Conservation (phyloP, 2,329 filamentous ascomycete species). For the Aspergillus transmontanensis region DNA sequence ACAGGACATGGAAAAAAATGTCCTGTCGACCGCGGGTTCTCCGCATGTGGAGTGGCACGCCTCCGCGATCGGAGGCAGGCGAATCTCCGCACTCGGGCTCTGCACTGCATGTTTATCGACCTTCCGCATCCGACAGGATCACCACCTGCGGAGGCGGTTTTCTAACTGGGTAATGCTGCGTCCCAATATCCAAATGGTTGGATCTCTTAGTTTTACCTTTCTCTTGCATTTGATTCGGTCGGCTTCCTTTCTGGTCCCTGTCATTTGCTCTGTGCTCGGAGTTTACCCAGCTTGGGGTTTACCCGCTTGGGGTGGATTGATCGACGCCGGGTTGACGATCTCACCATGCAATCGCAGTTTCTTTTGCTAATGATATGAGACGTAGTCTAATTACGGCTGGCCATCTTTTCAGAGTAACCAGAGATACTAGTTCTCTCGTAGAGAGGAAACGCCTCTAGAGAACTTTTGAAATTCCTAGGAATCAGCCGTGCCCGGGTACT, state of each 20-base stretch:
- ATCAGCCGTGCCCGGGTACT: neutral
- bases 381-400: neutral
- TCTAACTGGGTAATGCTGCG: neutral
- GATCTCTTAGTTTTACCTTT: neutral
- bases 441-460: neutral
- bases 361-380: neutral
- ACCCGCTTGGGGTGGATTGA: neutral
- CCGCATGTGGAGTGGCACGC: conserved; percentile 3
- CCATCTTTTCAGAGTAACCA: too few relatives aligned
- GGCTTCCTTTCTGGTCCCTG: neutral
- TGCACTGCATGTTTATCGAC: neutral
- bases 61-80: conserved; percentile 6
- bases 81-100: neutral
- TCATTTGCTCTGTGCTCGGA: neutral
- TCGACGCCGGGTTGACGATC: neutral
- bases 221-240: neutral
- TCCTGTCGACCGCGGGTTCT: neutral
- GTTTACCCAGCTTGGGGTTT: neutral
- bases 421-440: neutral
- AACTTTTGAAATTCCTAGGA: neutral
- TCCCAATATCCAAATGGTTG: neutral
- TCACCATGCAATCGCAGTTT: neutral
- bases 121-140: neutral
- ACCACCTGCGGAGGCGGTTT: neutral
- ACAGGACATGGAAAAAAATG: too few relatives aligned